Evolutionary conservation across 352 stramenopile species (phyloP), one percentile per base, ranked within the genome.

Genomic region (Pythium sp.): DNA sequence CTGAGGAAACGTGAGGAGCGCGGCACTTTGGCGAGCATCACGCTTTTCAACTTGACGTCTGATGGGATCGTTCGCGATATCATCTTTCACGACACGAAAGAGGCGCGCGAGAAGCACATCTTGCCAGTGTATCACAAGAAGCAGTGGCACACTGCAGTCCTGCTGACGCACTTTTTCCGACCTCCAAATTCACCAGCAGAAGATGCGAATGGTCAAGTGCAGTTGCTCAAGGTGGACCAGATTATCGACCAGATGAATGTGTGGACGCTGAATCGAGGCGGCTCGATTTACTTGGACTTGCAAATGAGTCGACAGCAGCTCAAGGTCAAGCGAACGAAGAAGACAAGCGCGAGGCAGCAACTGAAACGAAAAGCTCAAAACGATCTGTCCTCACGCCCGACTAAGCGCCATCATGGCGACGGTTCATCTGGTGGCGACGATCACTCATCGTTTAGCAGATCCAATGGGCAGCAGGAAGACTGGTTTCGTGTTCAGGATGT

Each of bases 221-320:
- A 93, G 65, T 62, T 96, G 62, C 77, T 95, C 32, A 94, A 94
- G 68, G 87, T 94, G 28, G 86, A 94, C 14, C 87, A 94, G 62
- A 96, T 96, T 32, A 89, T 96, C 24, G 87, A 94, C 69, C 81
- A 91, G 46, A 95, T 96, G 87, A 94, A 83, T 55, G 82, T 94
- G 18, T 96, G 89, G 89, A 82, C 79, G 15, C 74, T 96, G 49
- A 84, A 96, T 65, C 89, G 89, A 14, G 89, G 86, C 15, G 89
- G 89, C 0, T 92, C 87, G 1, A 93, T 94, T 54, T 96, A 96
- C 59, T 69, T 96, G 46, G 89, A 96, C 74, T 72, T 95, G 28
- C 87, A 96, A 64, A 93, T 96, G 73, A 93, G 86, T 71, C 87
- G 89, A 1, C 86, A 95, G 61, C 86, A 96, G 34, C 76, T 89